Base-by-base conservation (phyloP, 352 stramenopile genomes). In the Phytophthora uliginosa region DNA sequence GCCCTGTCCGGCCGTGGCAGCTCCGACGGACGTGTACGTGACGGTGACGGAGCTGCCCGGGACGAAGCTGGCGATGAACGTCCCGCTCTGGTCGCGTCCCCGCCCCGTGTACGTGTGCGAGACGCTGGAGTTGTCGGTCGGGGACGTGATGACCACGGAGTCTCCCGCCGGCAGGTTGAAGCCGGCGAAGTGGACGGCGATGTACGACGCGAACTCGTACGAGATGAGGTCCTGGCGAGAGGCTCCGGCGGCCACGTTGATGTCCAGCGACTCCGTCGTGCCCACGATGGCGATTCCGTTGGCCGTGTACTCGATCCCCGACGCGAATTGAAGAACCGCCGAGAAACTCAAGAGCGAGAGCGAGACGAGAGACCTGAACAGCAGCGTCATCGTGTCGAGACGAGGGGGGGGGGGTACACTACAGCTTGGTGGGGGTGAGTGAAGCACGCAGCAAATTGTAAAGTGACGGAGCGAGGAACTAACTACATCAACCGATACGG, bases 101-200 rank as follows among this genome's bases (percentile, higher is more conserved):
- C 60, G 77, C 55, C 73, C 58, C 4, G 77, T 85, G 71, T 90
- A 85, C 4, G 53, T 75, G 67, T 86, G 52, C 1, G 59, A 59
- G 34, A 74, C 52, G 9, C 67, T 65, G 28, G 54, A 22, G 31
- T 78, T 72, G 1, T 51, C 60, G 42, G 84, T 56, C 0, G 76
- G 76, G 56, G 74, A 85, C 52, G 54, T 74, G 59, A 94, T 71
- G 40, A 87, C 63, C 20, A 94, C 77, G 12, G 73, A 70, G 45
- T 93, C 84, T 18, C 76, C 79, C 18, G 78, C 61, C 3, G 85
- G 85, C 5, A 94, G 69, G 62, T 88, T 71, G 38, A 94, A 84
- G 26, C 63, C 63, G 54, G 67, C 47, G 51, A 94, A 91, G 56
- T 88, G 76, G 20, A 93, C 74, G 4, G 82, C 67, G 34, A 91